These are phyloP conservation scores for Panaeolus papilionaceus DNA, from an alignment of 768 basidiomycete genomes.

Conservation along the genomic window DNA sequence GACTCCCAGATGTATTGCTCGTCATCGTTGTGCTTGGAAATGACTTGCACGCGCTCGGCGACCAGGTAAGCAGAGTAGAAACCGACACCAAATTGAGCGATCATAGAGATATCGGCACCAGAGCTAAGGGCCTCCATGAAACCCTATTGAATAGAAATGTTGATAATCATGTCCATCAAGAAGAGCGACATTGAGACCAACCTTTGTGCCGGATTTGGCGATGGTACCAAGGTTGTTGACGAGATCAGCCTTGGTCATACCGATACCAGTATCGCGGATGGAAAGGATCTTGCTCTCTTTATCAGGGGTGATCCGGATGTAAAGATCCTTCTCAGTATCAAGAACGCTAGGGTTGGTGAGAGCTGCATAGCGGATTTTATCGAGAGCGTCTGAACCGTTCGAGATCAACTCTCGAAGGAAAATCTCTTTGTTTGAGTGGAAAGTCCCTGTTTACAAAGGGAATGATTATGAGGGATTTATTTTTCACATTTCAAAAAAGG, in stretches of 20 bases:
- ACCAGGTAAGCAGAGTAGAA: slow-evolving; percentile 99
- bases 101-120: slow-evolving; percentile 94
- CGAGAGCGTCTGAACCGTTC: slow-evolving; percentile 96
- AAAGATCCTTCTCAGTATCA: slow-evolving; percentile 90
- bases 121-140: slow-evolving; percentile 99
- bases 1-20: slow-evolving; percentile 99
- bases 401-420: slow-evolving; percentile 99
- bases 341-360: slow-evolving; percentile 92
- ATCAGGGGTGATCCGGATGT: slow-evolving; percentile 93
- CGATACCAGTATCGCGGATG: slow-evolving; percentile 96
- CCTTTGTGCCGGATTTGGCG: slow-evolving; percentile 94
- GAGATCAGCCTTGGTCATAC: slow-evolving; percentile 99
- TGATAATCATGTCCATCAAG: slow-evolving; percentile 16
- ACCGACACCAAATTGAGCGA: slow-evolving; percentile 99
- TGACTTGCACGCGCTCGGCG: slow-evolving; percentile 97
- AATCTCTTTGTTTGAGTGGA: slow-evolving; percentile 99
- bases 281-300: slow-evolving; percentile 92
- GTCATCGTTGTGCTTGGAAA: slow-evolving; percentile 99
- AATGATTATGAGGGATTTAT: slow-evolving; percentile 19
- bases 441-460: slow-evolving; percentile 72
- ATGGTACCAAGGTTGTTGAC: slow-evolving; percentile 99
- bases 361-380: slow-evolving; percentile 98
- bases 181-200: slow-evolving; percentile 36
- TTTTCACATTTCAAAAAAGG: not conserved
- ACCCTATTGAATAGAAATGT: slow-evolving; percentile 61